phyloP scores from a whole-genome alignment of 164 flowering plant species.

The Amborella trichopoda region DNA sequence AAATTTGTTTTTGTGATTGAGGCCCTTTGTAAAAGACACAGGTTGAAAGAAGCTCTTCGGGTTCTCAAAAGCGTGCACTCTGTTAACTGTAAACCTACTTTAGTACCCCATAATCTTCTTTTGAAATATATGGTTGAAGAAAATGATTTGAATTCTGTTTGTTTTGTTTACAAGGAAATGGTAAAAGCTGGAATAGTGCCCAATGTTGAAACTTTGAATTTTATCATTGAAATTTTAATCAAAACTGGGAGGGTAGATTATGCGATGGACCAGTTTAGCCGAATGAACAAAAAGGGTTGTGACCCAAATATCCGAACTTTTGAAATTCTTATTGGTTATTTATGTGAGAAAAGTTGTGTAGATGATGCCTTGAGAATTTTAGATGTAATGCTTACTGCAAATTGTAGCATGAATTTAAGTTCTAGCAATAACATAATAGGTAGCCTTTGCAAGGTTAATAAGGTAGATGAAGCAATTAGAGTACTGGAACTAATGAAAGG shows the following conservation, averaged over 20 bases:
- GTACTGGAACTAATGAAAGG: slow-evolving; percentile 39
- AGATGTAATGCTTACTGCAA: slow-evolving; percentile 27
- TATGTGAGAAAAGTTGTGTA: slow-evolving; percentile 21
- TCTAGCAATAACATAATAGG: slow-evolving; percentile 34
- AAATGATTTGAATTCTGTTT: slow-evolving; percentile 28
- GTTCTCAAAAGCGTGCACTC: slow-evolving; percentile 31
- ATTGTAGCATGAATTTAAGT: slow-evolving; percentile 18
- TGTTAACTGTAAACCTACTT: slow-evolving; percentile 29
- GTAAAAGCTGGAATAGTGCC: slow-evolving; percentile 56
- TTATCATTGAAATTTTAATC: slow-evolving; percentile 41
- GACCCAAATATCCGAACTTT: slow-evolving; percentile 44
- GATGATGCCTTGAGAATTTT: slow-evolving; percentile 30
- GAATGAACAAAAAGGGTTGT: slow-evolving; percentile 57
- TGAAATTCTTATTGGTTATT: slow-evolving; percentile 37
- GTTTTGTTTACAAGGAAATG: slow-evolving; percentile 68
- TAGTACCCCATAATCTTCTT: slow-evolving; percentile 26
- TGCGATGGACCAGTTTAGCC: slow-evolving; percentile 51
- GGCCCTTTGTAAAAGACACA: slow-evolving; percentile 24
- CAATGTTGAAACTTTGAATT: slow-evolving; percentile 42
- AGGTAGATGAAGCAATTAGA: slow-evolving; percentile 21
- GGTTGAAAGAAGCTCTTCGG: slow-evolving; percentile 33
- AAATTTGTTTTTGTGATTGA: slow-evolving; percentile 23
- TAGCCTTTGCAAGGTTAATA: slow-evolving; percentile 28
- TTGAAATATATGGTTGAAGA: slow-evolving; percentile 36
- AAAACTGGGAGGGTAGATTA: slow-evolving; percentile 20